Base-by-base conservation (phyloP, 208 protist genomes). In the Acanthamoeba sp. region DNA sequence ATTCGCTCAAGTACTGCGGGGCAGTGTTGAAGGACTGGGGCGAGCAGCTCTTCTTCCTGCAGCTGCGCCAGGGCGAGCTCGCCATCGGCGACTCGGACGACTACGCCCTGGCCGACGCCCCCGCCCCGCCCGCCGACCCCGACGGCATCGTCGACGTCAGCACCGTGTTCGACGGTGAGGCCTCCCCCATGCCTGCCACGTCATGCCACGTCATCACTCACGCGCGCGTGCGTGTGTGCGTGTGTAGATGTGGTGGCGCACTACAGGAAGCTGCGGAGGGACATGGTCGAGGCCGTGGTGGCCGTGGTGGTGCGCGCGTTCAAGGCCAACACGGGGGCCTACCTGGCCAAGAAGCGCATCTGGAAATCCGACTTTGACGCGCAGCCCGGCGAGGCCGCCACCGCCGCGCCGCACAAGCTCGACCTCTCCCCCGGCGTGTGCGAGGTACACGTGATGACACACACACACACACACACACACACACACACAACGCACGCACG, bases 41-140 rank as follows among this genome's bases (percentile, higher is more conserved):
- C 66, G 66, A 76, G 66, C 66, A 76, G 66, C 66, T 76, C 29
- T 76, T 76, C 66, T 76, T 76, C 66, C 66, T 76, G 29, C 34
- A 76, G 36, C 66, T 76, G 14, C n/a, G 66, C n/a, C n/a, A 42
- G 36, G 66, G 7, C 34, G 66, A 76, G 66, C 66, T 76, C 36
- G 36, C 36, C 34, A 32, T 76, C 36, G 66, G 66, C 34, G 66
- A 76, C 66, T 32, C 66, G 9, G 66, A 76, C 16, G 66, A 76
- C 66, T 76, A 76, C 36, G n/a, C 66, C 29, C 24, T 76, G 18
- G 66, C 32, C 36, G 66, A 76, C 16, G 66, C 55, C 55, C 55
- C 55, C 24, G 55, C 16, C 55, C 55, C 55, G 55, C 16, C 55
- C 55, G 16, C 66, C 18, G 24, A 32, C 16, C 7, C 66, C 36